Conservation (phyloP, 2,329 filamentous ascomycete species). For the Aureobasidium sp. region DNA sequence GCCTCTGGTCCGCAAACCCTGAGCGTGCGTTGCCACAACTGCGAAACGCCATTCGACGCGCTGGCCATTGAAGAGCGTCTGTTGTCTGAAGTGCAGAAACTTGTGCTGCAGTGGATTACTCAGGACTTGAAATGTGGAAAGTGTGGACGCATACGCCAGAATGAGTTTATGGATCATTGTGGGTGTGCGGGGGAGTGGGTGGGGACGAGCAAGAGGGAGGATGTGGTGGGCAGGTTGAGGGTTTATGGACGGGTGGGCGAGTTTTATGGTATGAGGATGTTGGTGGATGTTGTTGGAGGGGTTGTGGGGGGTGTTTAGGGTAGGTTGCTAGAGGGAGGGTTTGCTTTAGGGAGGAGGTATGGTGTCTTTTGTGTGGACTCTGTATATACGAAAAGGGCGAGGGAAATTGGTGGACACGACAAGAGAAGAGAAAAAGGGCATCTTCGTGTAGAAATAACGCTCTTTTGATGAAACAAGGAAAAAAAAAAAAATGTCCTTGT, state of each 20-base stretch:
- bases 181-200: conserved; percentile 83
- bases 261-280: conserved; percentile 74
- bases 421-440: neutral
- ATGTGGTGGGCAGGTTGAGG: conserved; percentile 54
- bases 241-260: conserved; percentile 67
- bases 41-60: conserved; percentile 65
- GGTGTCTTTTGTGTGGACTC: neutral
- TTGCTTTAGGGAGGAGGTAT: neutral
- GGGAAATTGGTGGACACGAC: too few species aligned
- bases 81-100: conserved; percentile 64
- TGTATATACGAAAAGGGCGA: neutral
- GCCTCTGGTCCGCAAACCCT: conserved; percentile 14
- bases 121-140: conserved; percentile 87
- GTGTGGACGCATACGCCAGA: conserved; percentile 57
- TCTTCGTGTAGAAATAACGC: too few species aligned
- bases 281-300: conserved; percentile 57
- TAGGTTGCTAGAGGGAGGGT: neutral
- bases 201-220: conserved; percentile 58
- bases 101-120: conserved; percentile 70
- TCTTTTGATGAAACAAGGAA: too few species aligned
- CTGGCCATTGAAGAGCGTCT: conserved; percentile 76
- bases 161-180: conserved; percentile 96
- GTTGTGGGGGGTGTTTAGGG: conserved; percentile 9
- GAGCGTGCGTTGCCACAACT: conserved; percentile 55
- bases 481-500: too few species aligned